Evolutionary conservation across 2,329 filamentous ascomycete species (phyloP), one percentile per base, ranked within the genome.

Genomic region (Neofusicoccum sp.): DNA sequence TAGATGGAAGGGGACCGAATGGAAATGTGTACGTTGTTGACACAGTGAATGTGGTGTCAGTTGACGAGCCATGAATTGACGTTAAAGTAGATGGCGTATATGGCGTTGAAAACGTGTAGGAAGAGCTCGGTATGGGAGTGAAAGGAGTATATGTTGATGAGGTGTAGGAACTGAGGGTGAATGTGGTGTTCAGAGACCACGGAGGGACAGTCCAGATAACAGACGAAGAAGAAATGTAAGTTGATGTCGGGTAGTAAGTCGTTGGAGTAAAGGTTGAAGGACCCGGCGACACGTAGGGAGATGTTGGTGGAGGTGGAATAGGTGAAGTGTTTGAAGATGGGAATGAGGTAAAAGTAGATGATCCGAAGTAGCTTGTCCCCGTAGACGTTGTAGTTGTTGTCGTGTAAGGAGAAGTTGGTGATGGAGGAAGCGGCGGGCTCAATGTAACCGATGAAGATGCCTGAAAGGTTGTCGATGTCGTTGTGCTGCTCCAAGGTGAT

Each of bases 371-470:
- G 20, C 9, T 45, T 31, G 43, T 40, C 20, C 20, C 20, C 20
- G 20, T 20, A 20, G 12, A 30, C 7, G 16, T 40, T n/a, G 51
- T 11, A 6, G 49, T 54, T n/a, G 41, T 7, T 4, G 31, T 43
- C n/a, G 51, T 56, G 8, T 56, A 56, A 3, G 51, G 51, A 33
- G 51, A 56, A 30, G 51, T 56, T 11, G 45, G 28, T 7, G 28
- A 48, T 16, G 45, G 45, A 6, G 45, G 30, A 16, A 48, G 28
- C 4, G 45, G 45, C 12, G 45, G 28, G 14, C 34, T 48, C 7
- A 24, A 14, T 4, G 45, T 40, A 20, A 40, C 16, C 11, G 11
- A 40, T 4, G 38, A 16, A 12, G 38, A 14, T 12, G 20, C 20
- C 20, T 20, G 20, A 20, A 20, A 20, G 20, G 20, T 20, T 20